Evolutionary conservation across 768 basidiomycete genomes (phyloP).

Genomic region (Podaxis rugospora): DNA sequence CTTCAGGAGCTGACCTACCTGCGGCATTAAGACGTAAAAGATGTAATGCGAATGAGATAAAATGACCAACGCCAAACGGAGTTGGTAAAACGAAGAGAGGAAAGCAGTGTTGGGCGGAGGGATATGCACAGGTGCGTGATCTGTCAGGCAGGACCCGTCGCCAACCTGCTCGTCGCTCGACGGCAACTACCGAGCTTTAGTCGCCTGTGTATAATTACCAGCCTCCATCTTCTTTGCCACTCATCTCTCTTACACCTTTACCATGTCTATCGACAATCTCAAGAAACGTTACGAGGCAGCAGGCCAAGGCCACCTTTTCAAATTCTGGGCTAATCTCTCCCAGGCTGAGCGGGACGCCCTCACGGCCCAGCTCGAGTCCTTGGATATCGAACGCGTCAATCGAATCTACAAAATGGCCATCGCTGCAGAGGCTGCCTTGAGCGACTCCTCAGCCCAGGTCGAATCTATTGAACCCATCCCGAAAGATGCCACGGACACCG

Average conservation of each 20-base stretch:
- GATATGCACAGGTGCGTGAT: constrained; percentile 1
- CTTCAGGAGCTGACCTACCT: neutral
- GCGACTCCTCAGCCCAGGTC: constrained; percentile 30
- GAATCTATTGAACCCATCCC: constrained; percentile 81
- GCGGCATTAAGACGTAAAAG: neutral
- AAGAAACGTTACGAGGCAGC: constrained; percentile 69
- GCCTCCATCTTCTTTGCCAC: neutral
- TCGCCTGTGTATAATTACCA: constrained; percentile 7
- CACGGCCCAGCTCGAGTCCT: constrained; percentile 63
- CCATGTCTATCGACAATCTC: constrained; percentile 56
- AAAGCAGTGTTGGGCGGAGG: neutral
- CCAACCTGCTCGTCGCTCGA: constrained; percentile 4
- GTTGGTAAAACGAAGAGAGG: neutral
- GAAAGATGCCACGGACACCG: constrained; percentile 64
- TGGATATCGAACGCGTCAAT: constrained; percentile 92
- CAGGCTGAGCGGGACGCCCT: constrained; percentile 60
- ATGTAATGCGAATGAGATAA: neutral
- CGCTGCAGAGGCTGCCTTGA: constrained; percentile 50
- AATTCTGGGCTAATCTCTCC: constrained; percentile 77
- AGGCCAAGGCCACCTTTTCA: constrained; percentile 85
- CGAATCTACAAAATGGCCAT: constrained; percentile 79
- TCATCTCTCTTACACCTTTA: constrained; percentile 16
- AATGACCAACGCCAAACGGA: neutral
- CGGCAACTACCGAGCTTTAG: constrained; percentile 15
- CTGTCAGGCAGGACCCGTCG: neutral